Conservation (phyloP, 495 filamentous ascomycete genomes). For the Aspergillus affinis region DNA sequence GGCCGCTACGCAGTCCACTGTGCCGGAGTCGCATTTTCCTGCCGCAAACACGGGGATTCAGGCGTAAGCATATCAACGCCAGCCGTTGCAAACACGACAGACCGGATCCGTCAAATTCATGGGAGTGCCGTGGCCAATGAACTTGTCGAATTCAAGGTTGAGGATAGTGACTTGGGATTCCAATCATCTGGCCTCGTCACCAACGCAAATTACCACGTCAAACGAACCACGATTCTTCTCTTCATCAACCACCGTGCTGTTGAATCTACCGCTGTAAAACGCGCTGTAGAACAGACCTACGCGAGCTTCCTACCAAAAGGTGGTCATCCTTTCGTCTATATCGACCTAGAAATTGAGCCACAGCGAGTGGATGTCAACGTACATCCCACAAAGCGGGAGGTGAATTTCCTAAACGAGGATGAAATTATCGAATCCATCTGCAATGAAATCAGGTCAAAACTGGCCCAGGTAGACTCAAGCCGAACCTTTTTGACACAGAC, state of each 20-base stretch:
- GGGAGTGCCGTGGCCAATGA: slow-evolving; percentile 86
- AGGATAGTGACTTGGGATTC: slow-evolving; percentile 80
- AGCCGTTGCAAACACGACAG: slow-evolving; percentile 64
- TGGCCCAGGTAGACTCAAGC: slow-evolving; percentile 90
- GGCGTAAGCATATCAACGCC: slow-evolving; percentile 77
- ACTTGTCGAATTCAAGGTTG: slow-evolving; percentile 70
- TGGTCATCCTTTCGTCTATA: slow-evolving; percentile 90
- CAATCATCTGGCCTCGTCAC: slow-evolving; percentile 77
- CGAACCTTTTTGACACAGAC: slow-evolving; percentile 93
- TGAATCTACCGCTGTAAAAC: slow-evolving; percentile 85
- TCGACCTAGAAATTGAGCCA: slow-evolving; percentile 92
- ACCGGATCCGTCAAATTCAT: slow-evolving; percentile 89
- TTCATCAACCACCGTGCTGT: slow-evolving; percentile 99
- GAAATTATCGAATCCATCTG: slow-evolving; percentile 92
- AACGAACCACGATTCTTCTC: slow-evolving; percentile 82
- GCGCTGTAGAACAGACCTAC: slow-evolving; percentile 90
- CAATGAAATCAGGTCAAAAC: slow-evolving; percentile 71
- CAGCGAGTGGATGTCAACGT: slow-evolving; percentile 95
- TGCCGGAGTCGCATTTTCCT: slow-evolving; percentile 84
- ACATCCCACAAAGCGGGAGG: slow-evolving; percentile 96
- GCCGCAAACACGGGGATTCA: slow-evolving; percentile 93
- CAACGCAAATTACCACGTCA: slow-evolving; percentile 95
- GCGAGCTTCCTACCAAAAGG: slow-evolving; percentile 88
- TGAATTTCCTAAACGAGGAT: slow-evolving; percentile 97
- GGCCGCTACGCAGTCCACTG: slow-evolving; percentile 97